Evolutionary conservation across 192 early-diverging fungal genomes (phyloP), one percentile per base, ranked within the genome.

Genomic region (Rhizoclosmatium sp.): DNA sequence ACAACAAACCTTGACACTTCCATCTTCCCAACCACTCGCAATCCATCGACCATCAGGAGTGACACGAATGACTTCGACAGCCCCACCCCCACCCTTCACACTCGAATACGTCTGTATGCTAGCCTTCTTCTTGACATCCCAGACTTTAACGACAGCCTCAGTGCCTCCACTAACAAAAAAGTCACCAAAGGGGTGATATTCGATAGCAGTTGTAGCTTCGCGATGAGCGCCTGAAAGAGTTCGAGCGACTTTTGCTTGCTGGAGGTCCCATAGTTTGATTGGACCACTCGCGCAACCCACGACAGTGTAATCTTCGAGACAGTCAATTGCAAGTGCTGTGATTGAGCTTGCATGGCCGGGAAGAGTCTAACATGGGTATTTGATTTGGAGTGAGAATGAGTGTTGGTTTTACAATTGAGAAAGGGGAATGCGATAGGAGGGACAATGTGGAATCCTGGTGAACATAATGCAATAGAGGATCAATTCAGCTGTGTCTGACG

Each of bases 151-250:
- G 0, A 86, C 71, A 23, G 65, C 62, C 67, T 92, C 90, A 9
- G 58, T 46, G 2, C 90, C 91, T 19, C 87, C 90, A 2, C 88
- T 89, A 2, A 90, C 89, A 77, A 92, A 92, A 69, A 92, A 92
- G 44, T 92, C 90, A 31, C 90, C 90, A 80, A 90, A 92, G 0
- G 90, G 90, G 80, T 92, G 90, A 81, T 89, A 92, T 72, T 92
- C 88, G 59, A 91, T 82, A 61, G 76, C 71, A 39, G 72, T 79
- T 1, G 81, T 78, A n/a, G 42, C 62, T 4, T 80, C 45, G 46
- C 85, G 81, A 77, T 92, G 90, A 31, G 31, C 31, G 19, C 90
- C 90, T 2, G 75, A 58, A 7, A 92, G 79, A 47, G 89, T 88
- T 7, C 90, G 82, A 21, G 91, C 90, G 21, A 89, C 89, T 87